These are phyloP conservation scores for Cardiospermum halicacabum DNA, from an alignment of 345 rosid genomes.

Conservation along the genomic window DNA sequence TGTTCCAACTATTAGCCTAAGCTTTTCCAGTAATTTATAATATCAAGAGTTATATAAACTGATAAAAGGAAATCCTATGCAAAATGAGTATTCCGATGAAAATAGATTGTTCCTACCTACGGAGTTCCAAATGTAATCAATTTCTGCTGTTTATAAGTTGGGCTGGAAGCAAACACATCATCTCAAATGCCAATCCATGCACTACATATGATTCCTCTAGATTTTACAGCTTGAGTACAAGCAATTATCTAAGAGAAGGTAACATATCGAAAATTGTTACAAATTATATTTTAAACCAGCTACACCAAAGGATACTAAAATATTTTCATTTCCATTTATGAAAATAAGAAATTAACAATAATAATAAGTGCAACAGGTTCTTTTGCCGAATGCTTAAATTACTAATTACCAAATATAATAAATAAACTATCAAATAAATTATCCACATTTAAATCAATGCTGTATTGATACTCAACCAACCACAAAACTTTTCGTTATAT, in stretches of 20 bases:
- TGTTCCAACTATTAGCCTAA: too few species aligned
- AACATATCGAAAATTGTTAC: background rate
- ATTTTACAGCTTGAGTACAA: background rate
- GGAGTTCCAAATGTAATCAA: background rate
- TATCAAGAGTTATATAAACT: too few species aligned
- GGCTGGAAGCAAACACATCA: background rate
- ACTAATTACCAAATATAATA: background rate
- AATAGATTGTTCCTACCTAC: background rate
- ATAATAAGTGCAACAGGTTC: background rate
- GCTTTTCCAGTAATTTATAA: too few species aligned
- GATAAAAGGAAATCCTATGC: background rate
- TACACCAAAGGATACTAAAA: constrained; percentile 1
- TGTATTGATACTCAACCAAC: background rate
- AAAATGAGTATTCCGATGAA: background rate
- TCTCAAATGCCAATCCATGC: background rate
- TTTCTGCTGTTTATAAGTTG: background rate
- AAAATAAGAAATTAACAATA: background rate
- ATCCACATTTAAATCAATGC: background rate
- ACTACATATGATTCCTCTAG: background rate
- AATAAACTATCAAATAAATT: background rate
- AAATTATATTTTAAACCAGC: background rate
- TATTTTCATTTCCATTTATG: background rate
- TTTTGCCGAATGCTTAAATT: constrained; percentile 1
- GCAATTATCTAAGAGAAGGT: background rate
- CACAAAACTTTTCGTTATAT: too few species aligned